Base-by-base conservation (phyloP, 768 basidiomycete genomes). In the Holtermanniella nyarrowii region DNA sequence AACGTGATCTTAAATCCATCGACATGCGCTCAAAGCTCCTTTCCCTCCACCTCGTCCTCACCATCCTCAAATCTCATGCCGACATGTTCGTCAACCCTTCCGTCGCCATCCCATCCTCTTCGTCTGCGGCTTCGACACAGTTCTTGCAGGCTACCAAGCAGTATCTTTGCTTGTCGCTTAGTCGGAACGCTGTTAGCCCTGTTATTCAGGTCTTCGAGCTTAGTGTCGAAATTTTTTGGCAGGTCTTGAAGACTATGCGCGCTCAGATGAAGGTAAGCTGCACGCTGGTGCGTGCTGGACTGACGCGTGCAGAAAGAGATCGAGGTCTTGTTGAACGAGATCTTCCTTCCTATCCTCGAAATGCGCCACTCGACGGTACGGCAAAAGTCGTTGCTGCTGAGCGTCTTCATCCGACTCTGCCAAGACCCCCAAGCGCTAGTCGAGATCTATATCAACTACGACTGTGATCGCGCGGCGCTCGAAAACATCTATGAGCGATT, bases 401-500 rank as follows among this genome's bases (percentile, higher is more conserved):
- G 81, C 39, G 67, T 73, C 23, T 91, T 95, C 84, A 70, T 93
- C 25, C 81, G 86, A 40, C 74, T 99, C 14, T 91, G 87, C 63
- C 87, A 93, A 69, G 95, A 97, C 65, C 90, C 95, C 1, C 95
- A 97, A 70, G 90, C 93, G 7, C 76, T 99, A 18, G 95, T 99
- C 25, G 95, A 99, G 71, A 82, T 97, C 52, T 99, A 97, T 74
- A 82, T 99, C 69, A 99, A 99, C 71, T 99, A 99, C 66, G 95
- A 99, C 66, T 99, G 95, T 68, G 95, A 99, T 65, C 81, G 88
- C 53, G 84, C 88, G 53, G 88, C 93, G 3, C 79, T 80, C 10
- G 93, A 95, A 65, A 97, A 99, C 73, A 91, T 97, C 52, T 99
- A 97, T 72, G 95, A 99, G 64, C 86, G 87, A 82, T 75, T 96